Conservation (phyloP, 768 basidiomycete genomes). For the Mycena haematopus region DNA sequence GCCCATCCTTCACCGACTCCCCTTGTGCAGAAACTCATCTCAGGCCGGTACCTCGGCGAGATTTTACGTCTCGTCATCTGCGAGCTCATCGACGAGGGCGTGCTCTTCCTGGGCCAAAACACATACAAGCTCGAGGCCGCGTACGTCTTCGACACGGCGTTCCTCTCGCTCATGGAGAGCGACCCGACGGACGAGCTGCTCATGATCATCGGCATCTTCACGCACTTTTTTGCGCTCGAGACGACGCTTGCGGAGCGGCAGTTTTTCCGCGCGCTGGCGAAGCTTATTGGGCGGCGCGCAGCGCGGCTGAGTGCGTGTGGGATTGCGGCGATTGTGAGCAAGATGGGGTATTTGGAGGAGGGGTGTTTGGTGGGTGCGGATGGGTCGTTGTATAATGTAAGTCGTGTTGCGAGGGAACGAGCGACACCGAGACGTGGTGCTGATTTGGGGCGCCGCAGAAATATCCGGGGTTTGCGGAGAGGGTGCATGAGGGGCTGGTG, state of each 20-base stretch:
- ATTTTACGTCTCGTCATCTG: constrained; percentile 92
- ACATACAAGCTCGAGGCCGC: constrained; percentile 97
- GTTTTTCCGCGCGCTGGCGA: constrained; percentile 95
- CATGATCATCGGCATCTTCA: constrained; percentile 98
- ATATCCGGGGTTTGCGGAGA: constrained; percentile 95
- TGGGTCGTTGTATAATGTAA: constrained; percentile 92
- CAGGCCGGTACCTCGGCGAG: constrained; percentile 95
- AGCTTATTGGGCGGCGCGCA: constrained; percentile 87
- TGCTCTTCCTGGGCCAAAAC: constrained; percentile 97
- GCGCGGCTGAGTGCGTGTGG: constrained; percentile 94
- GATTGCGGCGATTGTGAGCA: constrained; percentile 94
- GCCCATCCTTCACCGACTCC: no score
- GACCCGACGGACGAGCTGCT: constrained; percentile 97
- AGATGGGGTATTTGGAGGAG: constrained; percentile 92
- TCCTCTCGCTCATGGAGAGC: constrained; percentile 95
- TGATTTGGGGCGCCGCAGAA: constrained; percentile 60
- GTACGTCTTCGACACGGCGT: constrained; percentile 94
- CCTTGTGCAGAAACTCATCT: constrained; percentile 93
- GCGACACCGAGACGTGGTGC: neutral
- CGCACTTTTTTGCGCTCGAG: constrained; percentile 96
- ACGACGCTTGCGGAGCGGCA: constrained; percentile 96
- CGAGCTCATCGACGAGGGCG: constrained; percentile 96
- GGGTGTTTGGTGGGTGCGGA: constrained; percentile 94
- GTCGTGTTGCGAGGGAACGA: no score
- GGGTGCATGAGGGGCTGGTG: constrained; percentile 89